A percentile compares a stretch with the other conserved stretches of the same genome.
Conservation (phyloP, 202 grass and related monocot species). For the Cymbopogon flexuosus region DNA sequence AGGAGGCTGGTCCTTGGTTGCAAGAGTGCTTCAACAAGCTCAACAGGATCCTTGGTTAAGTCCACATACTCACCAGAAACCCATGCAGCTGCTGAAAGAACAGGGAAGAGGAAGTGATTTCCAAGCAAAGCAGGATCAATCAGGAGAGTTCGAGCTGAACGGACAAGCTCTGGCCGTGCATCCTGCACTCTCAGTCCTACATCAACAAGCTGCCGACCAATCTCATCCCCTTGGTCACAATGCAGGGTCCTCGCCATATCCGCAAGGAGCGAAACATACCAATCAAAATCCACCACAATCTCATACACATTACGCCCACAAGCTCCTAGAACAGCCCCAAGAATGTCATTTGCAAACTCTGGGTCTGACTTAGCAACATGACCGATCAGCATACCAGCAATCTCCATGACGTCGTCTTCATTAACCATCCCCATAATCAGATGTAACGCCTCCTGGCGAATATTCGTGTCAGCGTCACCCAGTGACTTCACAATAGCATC, state of each 20-base stretch:
- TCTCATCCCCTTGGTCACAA: conserved; percentile 69
- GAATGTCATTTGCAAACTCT: conserved; percentile 74
- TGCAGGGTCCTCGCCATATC: conserved; percentile 75
- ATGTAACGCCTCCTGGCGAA: conserved; percentile 51
- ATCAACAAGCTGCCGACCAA: conserved; percentile 80
- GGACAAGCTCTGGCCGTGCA: conserved; percentile 62
- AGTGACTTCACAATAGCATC: conserved; percentile 51
- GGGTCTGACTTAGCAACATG: conserved; percentile 69
- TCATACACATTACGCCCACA: conserved; percentile 74
- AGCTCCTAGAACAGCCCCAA: conserved; percentile 52
- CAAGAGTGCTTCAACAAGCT: conserved; percentile 83
- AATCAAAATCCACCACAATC: conserved; percentile 80
- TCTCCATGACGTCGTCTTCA: conserved; percentile 49
- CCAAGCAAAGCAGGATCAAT: conserved; percentile 83
- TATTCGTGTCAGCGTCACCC: conserved; percentile 67
- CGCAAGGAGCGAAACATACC: conserved; percentile 65
- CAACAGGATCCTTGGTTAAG: conserved; percentile 61
- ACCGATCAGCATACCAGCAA: conserved; percentile 52
- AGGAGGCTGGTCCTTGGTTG: conserved; percentile 81
- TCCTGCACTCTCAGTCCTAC: conserved; percentile 79
- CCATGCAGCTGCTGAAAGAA: conserved; percentile 78
- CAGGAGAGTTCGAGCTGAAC: conserved; percentile 55
- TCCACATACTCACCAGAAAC: conserved; percentile 79
- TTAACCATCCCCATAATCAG: conserved; percentile 59
- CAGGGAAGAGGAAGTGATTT: conserved; percentile 60